Evolutionary conservation across 768 basidiomycete genomes (phyloP), one percentile per base, ranked within the genome.

Genomic region (Boletus tomentosulus): DNA sequence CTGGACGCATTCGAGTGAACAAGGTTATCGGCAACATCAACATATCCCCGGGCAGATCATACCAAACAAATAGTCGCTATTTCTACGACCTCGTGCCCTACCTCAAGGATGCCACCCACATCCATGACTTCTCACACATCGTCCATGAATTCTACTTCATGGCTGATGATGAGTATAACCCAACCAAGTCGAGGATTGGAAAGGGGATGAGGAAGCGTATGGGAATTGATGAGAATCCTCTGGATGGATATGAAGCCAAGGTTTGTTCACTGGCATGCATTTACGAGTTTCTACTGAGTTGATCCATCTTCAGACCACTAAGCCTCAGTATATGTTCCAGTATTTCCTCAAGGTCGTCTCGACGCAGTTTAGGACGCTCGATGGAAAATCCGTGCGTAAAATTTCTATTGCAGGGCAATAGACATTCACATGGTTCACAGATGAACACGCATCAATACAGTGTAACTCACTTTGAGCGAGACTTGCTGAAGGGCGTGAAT

Each of bases 331-430:
- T 69, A 94, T 97, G 92, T 97, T 93, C 81, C 93, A 98, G 67
- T 96, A 98, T 73, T 98, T 98, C 84, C 78, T 99, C 65, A 99
- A 99, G 72, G 96, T 99, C 43, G 97, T 99, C 38, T 92, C 93
- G 7, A 99, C 96, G 2, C 87, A 89, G 66, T 98, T 97, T 75
- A 80, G 83, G 57, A 89, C 86, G n/a, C 75, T 96, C 27, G 82
- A 87, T 56, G 88, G 85, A 30, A 80, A 86, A 61, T 67, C 73
- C 10, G 88, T 89, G 65, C 41, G 82, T 73, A 28, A 44, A 51
- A 48, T 22, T 24, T 45, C 8, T 22, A 7, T 28, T 56, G 30
- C n/a, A 44, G 42, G 7, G 9, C 27, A 55, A 27, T 46, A 30
- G 9, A 43, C 28, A 46, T 58, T 62, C 4, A 62, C 13, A 39